A percentile compares a stretch with the other conserved stretches of the same genome.
These are phyloP conservation scores for Syncephalastrum sp. DNA, from an alignment of 371 early-diverging fungal species.

Conservation along the genomic window DNA sequence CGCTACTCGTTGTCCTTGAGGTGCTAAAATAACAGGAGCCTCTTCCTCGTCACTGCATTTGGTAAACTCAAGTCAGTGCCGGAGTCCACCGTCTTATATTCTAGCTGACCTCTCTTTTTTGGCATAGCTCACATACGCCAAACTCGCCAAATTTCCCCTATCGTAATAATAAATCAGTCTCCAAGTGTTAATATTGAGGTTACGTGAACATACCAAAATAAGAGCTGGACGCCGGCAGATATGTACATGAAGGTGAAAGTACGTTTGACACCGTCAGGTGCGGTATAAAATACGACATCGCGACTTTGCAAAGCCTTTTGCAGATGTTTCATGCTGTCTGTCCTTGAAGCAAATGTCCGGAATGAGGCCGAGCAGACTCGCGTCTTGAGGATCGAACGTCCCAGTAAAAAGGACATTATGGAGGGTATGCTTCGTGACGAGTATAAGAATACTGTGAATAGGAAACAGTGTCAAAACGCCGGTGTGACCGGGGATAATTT, in stretches of 20 bases:
- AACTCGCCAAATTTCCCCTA: slow-evolving; percentile 52
- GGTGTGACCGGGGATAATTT: no score
- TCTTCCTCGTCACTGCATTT: slow-evolving; percentile 30
- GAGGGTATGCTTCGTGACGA: no score
- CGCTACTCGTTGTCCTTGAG: slow-evolving; percentile 35
- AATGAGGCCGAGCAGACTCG: no score
- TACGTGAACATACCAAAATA: slow-evolving; percentile 38
- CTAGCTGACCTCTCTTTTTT: slow-evolving; percentile 33
- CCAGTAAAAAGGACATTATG: no score
- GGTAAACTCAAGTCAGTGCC: not conserved
- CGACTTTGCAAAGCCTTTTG: slow-evolving; percentile 32
- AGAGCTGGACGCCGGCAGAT: slow-evolving; percentile 48
- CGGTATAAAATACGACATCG: slow-evolving; percentile 45
- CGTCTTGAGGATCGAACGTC: no score
- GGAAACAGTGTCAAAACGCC: no score
- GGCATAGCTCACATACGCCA: slow-evolving; percentile 45
- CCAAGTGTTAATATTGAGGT: not conserved
- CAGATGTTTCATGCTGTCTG: slow-evolving; percentile 20
- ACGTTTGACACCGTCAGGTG: slow-evolving; percentile 34
- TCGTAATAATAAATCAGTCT: not conserved
- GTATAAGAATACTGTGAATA: no score
- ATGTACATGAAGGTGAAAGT: slow-evolving; percentile 48
- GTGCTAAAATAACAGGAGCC: slow-evolving; percentile 40
- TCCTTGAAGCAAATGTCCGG: slow-evolving; percentile 7
- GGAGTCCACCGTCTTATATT: not conserved